These are phyloP conservation scores for Boletus insuetus DNA, from an alignment of 768 basidiomycete genomes.

Conservation along the genomic window DNA sequence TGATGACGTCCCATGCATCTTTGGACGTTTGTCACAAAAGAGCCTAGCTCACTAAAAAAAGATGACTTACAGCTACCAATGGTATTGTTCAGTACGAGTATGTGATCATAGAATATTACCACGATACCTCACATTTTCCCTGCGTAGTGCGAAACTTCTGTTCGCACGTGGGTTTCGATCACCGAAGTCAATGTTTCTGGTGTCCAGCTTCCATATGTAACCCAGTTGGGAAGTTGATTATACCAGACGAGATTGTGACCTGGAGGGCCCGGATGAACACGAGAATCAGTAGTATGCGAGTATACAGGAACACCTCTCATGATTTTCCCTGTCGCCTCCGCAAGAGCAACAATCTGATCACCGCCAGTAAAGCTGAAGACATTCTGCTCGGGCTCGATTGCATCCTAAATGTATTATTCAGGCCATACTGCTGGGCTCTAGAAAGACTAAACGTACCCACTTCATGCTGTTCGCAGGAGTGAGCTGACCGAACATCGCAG, in stretches of 20 bases:
- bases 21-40: background rate
- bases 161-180: constrained; percentile 16
- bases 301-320: constrained; percentile 12
- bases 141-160: constrained; percentile 15
- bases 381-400: constrained; percentile 24
- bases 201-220: constrained; percentile 13
- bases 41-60: background rate
- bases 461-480: constrained; percentile 21
- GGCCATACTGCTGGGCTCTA: background rate
- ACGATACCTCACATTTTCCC: constrained; percentile 9
- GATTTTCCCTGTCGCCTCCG: constrained; percentile 17
- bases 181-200: constrained; percentile 12
- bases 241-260: constrained; percentile 23
- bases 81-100: background rate
- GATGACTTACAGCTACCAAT: constrained; percentile 11
- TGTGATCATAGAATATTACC: background rate
- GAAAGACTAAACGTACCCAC: constrained; percentile 13
- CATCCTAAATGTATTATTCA: constrained; percentile 5
- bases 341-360: constrained; percentile 21
- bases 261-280: background rate
- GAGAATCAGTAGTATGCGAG: background rate
- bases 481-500: constrained; percentile 18
- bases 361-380: constrained; percentile 22
- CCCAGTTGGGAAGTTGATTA: constrained; percentile 16
- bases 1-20: constrained; percentile 24